phyloP scores from a whole-genome alignment of 2,329 filamentous ascomycete genomes.

The Alternaria burnsii region DNA sequence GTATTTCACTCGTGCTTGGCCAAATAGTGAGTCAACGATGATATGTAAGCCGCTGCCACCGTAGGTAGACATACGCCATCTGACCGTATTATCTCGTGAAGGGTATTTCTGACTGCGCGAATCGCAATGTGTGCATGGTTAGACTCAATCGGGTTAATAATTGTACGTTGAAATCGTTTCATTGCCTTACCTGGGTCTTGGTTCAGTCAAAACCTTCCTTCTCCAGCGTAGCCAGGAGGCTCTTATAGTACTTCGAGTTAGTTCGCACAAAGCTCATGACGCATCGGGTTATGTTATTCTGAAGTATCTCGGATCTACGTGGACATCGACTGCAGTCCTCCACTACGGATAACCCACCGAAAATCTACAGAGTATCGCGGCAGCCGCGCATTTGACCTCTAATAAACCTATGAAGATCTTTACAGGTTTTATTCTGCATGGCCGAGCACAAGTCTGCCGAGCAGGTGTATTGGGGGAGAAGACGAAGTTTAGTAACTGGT shows the following conservation, averaged over 20 bases:
- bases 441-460: background rate
- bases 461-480: background rate
- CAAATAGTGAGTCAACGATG: fast-evolving
- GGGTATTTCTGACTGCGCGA: background rate
- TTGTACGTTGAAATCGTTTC: background rate
- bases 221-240: background rate
- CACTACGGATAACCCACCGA: background rate
- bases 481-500: background rate
- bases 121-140: background rate
- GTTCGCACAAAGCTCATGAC: background rate
- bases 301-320: background rate
- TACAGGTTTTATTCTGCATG: background rate
- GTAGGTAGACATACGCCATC: background rate
- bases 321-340: background rate
- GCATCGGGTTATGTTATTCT: background rate
- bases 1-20: background rate
- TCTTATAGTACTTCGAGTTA: background rate
- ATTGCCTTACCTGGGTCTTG: background rate
- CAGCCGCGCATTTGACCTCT: background rate
- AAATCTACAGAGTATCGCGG: background rate
- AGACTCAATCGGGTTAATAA: background rate
- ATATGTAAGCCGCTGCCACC: background rate
- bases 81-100: background rate
- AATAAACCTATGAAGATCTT: background rate
- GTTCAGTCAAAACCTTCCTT: background rate